These are phyloP conservation scores for Aspergillus incahuasiensis DNA, from an alignment of 495 filamentous ascomycete species.

Conservation along the genomic window DNA sequence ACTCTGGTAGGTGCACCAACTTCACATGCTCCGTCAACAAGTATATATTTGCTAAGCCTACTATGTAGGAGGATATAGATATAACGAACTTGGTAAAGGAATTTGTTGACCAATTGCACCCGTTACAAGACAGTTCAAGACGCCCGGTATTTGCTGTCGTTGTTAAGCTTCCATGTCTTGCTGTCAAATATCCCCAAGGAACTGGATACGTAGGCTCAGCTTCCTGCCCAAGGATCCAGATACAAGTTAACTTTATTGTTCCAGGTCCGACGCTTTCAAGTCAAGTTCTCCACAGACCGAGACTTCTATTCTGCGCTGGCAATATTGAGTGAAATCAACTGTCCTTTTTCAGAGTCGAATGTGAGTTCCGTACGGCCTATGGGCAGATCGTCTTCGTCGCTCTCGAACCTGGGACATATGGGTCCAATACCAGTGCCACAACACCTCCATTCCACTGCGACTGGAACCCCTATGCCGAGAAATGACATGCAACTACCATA, in stretches of 20 bases:
- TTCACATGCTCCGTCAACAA: no score
- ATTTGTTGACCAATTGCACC: slow-evolving; percentile 10
- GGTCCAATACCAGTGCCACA: background rate
- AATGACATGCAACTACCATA: background rate
- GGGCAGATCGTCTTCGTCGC: slow-evolving; percentile 26
- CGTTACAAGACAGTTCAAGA: slow-evolving; percentile 4
- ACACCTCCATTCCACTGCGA: background rate
- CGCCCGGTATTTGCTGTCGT: slow-evolving; percentile 35
- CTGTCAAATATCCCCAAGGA: slow-evolving; percentile 35
- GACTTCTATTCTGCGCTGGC: slow-evolving; percentile 38
- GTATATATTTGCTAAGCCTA: background rate
- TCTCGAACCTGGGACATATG: slow-evolving; percentile 21
- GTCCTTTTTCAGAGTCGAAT: slow-evolving; percentile 37
- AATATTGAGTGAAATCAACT: slow-evolving; percentile 36
- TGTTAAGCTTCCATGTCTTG: slow-evolving; percentile 41
- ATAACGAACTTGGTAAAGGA: slow-evolving; percentile 25
- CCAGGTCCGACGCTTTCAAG: slow-evolving; percentile 41
- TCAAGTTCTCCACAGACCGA: slow-evolving; percentile 35
- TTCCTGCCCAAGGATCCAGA: no score
- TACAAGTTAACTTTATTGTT: background rate
- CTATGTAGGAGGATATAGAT: slow-evolving; percentile 34
- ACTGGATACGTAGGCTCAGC: slow-evolving; percentile 15
- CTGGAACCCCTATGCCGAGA: background rate
- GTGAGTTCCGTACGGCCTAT: slow-evolving; percentile 15
- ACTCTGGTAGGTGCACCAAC: slow-evolving; percentile 34